These are phyloP conservation scores for Gossypium raimondii DNA, from an alignment of 345 rosid species.

Conservation along the genomic window DNA sequence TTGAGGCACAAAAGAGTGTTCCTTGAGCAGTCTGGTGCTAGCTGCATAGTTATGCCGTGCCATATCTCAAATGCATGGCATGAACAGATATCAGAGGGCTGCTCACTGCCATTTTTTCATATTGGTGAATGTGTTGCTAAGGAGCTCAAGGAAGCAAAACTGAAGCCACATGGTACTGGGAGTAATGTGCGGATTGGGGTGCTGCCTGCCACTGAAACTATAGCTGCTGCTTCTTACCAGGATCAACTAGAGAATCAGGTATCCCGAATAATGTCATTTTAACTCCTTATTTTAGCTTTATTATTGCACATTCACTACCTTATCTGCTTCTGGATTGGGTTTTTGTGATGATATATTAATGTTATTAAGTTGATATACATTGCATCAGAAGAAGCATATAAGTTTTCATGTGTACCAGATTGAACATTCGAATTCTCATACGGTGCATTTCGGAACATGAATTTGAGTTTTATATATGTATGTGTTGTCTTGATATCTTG, in stretches of 20 bases:
- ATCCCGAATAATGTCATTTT: not conserved
- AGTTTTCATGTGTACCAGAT: not conserved
- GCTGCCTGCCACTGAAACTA: slow-evolving; percentile 39
- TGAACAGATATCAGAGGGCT: slow-evolving; percentile 44
- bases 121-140: slow-evolving; percentile 57
- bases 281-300: not conserved
- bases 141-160: slow-evolving; percentile 51
- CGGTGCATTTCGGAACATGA: too few species aligned
- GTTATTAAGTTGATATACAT: not conserved
- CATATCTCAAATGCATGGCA: slow-evolving; percentile 57
- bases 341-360: not conserved
- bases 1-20: slow-evolving; percentile 44
- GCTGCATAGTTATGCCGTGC: slow-evolving; percentile 64
- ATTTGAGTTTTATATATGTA: too few species aligned
- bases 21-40: slow-evolving; percentile 61
- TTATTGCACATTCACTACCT: not conserved
- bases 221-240: slow-evolving; percentile 51
- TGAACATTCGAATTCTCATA: too few species aligned
- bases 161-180: slow-evolving; percentile 60
- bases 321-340: not conserved
- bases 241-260: slow-evolving; percentile 60
- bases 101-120: slow-evolving; percentile 52
- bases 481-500: not conserved
- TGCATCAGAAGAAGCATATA: not conserved
- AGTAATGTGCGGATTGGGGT: slow-evolving; percentile 55